A percentile compares a stretch with the other conserved stretches of the same genome.
Conservation (phyloP, 805 yeast genomes). For the Torulaspora franciscae region DNA sequence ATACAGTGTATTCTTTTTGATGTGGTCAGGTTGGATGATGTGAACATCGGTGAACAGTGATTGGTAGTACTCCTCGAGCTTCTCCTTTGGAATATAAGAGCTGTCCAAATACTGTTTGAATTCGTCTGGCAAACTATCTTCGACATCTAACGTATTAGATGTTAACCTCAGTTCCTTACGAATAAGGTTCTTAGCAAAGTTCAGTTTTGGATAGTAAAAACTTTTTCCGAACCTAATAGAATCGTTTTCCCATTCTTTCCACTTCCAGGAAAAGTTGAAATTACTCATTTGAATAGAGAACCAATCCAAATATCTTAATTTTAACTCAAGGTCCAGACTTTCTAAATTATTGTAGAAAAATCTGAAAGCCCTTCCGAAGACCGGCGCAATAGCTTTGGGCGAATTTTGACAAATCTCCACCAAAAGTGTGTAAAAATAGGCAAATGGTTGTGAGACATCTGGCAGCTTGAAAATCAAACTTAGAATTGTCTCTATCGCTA, state of each 20-base stretch:
- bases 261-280: slow-evolving; percentile 94
- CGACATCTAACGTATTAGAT: slow-evolving; percentile 59
- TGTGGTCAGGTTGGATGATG: slow-evolving; percentile 28
- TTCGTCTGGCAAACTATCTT: slow-evolving; percentile 62
- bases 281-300: slow-evolving; percentile 88
- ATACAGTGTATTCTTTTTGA: slow-evolving; percentile 37
- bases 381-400: slow-evolving; percentile 83
- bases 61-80: slow-evolving; percentile 38
- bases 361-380: slow-evolving; percentile 86
- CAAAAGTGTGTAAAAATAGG: slow-evolving; percentile 78
- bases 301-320: slow-evolving; percentile 78
- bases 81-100: slow-evolving; percentile 36
- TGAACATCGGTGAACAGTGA: slow-evolving; percentile 23
- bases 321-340: slow-evolving; percentile 68
- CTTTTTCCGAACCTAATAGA: slow-evolving; percentile 43
- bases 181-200: slow-evolving; percentile 71
- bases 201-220: slow-evolving; percentile 63
- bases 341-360: slow-evolving; percentile 67
- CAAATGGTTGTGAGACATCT: slow-evolving; percentile 53
- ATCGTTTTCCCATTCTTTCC: slow-evolving; percentile 87
- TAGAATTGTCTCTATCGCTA: slow-evolving; percentile 76
- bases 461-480: slow-evolving; percentile 77
- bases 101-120: slow-evolving; percentile 47
- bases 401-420: slow-evolving; percentile 84
- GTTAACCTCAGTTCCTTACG: slow-evolving; percentile 79